Conservation (phyloP, 495 filamentous ascomycete genomes). For the Pseudoneurospora amorphoporcata region DNA sequence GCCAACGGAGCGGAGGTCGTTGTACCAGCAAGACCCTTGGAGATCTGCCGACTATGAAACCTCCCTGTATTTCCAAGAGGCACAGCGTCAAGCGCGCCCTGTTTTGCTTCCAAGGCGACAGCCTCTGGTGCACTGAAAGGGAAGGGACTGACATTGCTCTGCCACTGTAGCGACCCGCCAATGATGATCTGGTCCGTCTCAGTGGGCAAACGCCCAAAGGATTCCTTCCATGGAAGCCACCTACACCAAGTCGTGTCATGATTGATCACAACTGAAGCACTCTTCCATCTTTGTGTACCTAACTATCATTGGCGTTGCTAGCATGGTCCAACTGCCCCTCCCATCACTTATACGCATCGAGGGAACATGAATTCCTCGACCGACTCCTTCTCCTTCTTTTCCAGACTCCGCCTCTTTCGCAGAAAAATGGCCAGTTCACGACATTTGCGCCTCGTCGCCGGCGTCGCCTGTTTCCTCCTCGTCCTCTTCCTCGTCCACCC, state of each 20-base stretch:
- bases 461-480: constrained; percentile 8
- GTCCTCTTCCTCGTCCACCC: constrained; percentile 6
- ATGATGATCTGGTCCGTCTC: neutral
- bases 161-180: neutral
- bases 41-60: neutral
- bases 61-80: neutral
- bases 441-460: constrained; percentile 7
- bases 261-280: neutral
- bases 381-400: neutral
- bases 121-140: neutral
- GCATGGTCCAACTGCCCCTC: neutral
- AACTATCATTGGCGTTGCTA: neutral
- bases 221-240: neutral
- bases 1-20: neutral
- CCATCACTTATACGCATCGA: neutral
- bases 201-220: neutral
- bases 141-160: neutral
- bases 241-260: neutral
- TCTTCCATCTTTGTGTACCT: neutral
- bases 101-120: neutral
- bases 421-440: constrained; percentile 1
- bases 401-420: neutral
- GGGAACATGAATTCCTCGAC: neutral
- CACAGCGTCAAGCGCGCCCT: neutral
- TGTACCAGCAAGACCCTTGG: neutral